Evolutionary conservation across 2,329 filamentous ascomycete genomes (phyloP), one percentile per base, ranked within the genome.

Genomic region (Aspergillus sp.): DNA sequence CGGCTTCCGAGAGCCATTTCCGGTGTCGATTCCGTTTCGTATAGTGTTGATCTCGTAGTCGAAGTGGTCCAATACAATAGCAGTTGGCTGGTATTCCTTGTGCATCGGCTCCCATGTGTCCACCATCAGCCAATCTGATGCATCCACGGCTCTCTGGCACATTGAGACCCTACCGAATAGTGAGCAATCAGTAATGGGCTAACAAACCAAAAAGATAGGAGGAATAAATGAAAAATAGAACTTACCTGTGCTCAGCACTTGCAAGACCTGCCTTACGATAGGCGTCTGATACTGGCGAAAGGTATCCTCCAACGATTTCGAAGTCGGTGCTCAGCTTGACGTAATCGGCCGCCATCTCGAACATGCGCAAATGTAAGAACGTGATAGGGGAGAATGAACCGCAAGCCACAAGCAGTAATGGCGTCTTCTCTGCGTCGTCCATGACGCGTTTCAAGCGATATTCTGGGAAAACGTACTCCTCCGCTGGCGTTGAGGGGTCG

Each of bases 41-140:
- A 91, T 84, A 23, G 85, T 83, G 72, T 97, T 96, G 71, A 97
- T 90, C 73, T 97, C 91, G 70, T 93, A 79, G 64, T 96, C 87
- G 67, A 97, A 95, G 76, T 97, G 93, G 70, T 96, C 91, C 49
- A 97, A 81, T 41, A 96, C 93, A 66, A 89, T 85, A 40, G 93
- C 93, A 1, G 93, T 98, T 15, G 92, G 91, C 61, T 91, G 88
- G 72, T 96, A 98, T 64, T 90, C 83, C 68, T 88, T 85, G 76
- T 96, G 87, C 67, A 89, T 80, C n/a, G 91, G 90, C 80, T 96
- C 93, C 88, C 90, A 96, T 0, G 90, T 87, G 71, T 96, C 91
- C 46, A 95, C 90, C 86, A 91, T 91, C 59, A 96, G 81, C 87
- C 90, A 92, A 66, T 86, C 86, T 51, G 88, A 87, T 52, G 90